Conservation (phyloP, 2,329 filamentous ascomycete species). For the Peltaster fructicola region DNA sequence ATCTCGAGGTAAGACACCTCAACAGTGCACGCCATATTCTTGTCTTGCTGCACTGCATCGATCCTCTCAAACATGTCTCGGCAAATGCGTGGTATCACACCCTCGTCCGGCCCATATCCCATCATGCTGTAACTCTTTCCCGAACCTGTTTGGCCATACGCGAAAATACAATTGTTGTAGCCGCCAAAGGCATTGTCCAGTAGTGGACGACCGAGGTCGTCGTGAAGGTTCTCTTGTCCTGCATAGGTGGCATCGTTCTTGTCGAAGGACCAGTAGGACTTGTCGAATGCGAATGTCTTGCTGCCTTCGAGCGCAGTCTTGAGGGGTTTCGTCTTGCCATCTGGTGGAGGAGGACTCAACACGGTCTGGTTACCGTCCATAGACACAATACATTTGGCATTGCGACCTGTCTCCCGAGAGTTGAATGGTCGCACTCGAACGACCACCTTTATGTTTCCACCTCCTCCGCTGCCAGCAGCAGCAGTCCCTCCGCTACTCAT, state of each 20-base stretch:
- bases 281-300: slow-evolving; percentile 90
- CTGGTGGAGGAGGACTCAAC: slow-evolving; percentile 52
- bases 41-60: slow-evolving; percentile 46
- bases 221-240: slow-evolving; percentile 74
- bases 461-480: slow-evolving; percentile 35
- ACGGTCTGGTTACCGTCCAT: slow-evolving; percentile 92
- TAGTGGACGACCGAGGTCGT: slow-evolving; percentile 72
- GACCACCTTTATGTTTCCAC: slow-evolving; percentile 99
- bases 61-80: slow-evolving; percentile 95
- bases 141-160: slow-evolving; percentile 94
- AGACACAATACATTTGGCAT: slow-evolving; percentile 89
- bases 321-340: slow-evolving; percentile 43
- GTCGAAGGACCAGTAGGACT: slow-evolving; percentile 96
- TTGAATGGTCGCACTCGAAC: slow-evolving; percentile 94
- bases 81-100: slow-evolving; percentile 93
- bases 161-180: slow-evolving; percentile 99
- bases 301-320: slow-evolving; percentile 47
- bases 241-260: slow-evolving; percentile 67
- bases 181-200: slow-evolving; percentile 96
- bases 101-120: slow-evolving; percentile 90
- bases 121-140: slow-evolving; percentile 99
- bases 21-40: slow-evolving; percentile 70
- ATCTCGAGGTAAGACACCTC: slow-evolving; percentile 98
- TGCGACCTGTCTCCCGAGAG: slow-evolving; percentile 62
- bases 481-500: too few species aligned